phyloP scores from a whole-genome alignment of 257 asterid species.

The Ligustrum vulgare region DNA sequence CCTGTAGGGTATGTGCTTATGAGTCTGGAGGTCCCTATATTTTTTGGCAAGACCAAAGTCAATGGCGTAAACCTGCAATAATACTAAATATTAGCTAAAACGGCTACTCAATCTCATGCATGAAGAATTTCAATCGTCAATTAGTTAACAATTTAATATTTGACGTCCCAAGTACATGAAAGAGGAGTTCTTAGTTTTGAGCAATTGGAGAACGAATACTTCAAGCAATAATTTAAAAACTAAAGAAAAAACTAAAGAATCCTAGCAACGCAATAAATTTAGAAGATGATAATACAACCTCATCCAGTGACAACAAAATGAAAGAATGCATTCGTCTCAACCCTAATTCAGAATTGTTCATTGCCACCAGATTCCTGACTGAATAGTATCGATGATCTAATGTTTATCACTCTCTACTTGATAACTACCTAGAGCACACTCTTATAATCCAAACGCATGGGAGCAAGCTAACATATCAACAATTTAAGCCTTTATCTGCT shows the following conservation, averaged over 20 bases:
- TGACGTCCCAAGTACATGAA: neutral
- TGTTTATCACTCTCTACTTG: neutral
- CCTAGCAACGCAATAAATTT: neutral
- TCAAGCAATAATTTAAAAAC: neutral
- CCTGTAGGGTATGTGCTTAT: conserved; percentile 89
- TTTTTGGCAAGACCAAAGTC: conserved; percentile 93
- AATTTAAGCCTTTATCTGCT: neutral
- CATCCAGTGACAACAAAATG: neutral
- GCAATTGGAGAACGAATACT: neutral
- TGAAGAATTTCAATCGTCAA: neutral
- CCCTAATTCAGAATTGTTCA: neutral
- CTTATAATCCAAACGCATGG: neutral
- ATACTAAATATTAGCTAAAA: conserved; percentile 11
- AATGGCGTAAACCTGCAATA: conserved; percentile 66
- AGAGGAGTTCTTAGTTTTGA: neutral
- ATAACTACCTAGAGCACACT: neutral
- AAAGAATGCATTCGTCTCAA: neutral
- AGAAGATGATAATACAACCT: neutral
- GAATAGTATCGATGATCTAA: neutral
- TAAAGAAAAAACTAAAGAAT: neutral
- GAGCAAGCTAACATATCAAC: neutral
- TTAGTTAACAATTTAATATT: neutral
- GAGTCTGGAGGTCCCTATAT: conserved; percentile 70
- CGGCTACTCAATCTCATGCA: conserved; percentile 3
- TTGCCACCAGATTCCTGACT: neutral